Evolutionary conservation across 495 filamentous ascomycete species (phyloP).

Genomic region (Cenococcum geophilum): DNA sequence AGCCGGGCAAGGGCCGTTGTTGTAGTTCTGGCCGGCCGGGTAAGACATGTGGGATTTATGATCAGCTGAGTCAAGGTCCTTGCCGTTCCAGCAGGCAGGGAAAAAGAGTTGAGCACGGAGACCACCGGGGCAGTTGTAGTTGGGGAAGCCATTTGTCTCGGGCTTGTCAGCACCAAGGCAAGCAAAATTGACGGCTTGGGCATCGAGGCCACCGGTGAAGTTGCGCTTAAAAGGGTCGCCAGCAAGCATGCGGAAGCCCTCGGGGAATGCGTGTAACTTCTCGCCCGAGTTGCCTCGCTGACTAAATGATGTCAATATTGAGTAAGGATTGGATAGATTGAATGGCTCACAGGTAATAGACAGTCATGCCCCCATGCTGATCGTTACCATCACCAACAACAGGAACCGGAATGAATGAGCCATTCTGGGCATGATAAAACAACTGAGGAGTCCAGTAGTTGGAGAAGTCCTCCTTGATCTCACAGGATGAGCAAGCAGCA

Average conservation of each 20-base stretch:
- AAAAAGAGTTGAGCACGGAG: constrained; percentile 58
- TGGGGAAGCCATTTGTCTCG: constrained; percentile 50
- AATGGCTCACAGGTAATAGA: constrained; percentile 63
- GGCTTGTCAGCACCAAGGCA: constrained; percentile 49
- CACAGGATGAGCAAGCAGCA: constrained; percentile 62
- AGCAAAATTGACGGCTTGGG: constrained; percentile 49
- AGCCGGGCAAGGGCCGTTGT: constrained; percentile 47
- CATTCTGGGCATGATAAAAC: constrained; percentile 59
- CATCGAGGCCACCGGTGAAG: constrained; percentile 41
- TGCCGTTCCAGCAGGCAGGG: constrained; percentile 46
- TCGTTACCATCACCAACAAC: constrained; percentile 56
- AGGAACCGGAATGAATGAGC: constrained; percentile 58
- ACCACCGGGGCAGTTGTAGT: constrained; percentile 53
- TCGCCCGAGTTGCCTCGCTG: constrained; percentile 55
- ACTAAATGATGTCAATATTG: constrained; percentile 43
- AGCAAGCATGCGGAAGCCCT: constrained; percentile 67
- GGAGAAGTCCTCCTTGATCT: constrained; percentile 59
- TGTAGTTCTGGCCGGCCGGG: constrained; percentile 42
- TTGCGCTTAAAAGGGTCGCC: constrained; percentile 54
- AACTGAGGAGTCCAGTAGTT: constrained; percentile 74
- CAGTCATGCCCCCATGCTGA: constrained; percentile 37
- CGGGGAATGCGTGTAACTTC: constrained; percentile 59
- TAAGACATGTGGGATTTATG: constrained; percentile 56
- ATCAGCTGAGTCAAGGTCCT: constrained; percentile 44
- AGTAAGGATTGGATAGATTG: neutral